Percentiles rank a stretch among this genome's conserved stretches.
These are phyloP conservation scores for Fraxinus anomala DNA, from an alignment of 257 asterid genomes.

Conservation along the genomic window DNA sequence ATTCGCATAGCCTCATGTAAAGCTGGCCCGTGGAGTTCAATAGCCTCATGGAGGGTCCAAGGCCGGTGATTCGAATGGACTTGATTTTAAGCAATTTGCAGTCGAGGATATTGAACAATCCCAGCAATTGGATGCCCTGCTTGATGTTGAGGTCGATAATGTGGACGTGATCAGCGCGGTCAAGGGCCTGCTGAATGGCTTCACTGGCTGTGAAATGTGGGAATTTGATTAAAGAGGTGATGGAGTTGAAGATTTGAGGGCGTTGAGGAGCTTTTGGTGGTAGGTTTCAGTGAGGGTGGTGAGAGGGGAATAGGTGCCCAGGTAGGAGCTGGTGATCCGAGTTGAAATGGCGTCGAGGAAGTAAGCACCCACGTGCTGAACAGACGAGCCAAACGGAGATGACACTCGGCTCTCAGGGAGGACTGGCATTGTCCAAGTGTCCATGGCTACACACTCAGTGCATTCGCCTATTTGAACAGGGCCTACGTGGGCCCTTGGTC, in stretches of 20 bases:
- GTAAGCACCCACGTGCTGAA: conserved; percentile 87
- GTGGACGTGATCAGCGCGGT: conserved; percentile 60
- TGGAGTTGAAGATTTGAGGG: conserved; percentile 53
- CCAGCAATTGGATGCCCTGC: conserved; percentile 98
- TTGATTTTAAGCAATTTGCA: conserved; percentile 58
- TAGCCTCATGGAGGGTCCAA: conserved; percentile 63
- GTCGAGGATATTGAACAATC: conserved; percentile 76
- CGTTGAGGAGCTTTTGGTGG: conserved; percentile 54
- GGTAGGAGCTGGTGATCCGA: conserved; percentile 61
- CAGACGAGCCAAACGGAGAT: conserved; percentile 88
- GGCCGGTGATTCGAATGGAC: conserved; percentile 65
- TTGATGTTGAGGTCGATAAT: conserved; percentile 67
- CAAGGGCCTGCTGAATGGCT: conserved; percentile 47
- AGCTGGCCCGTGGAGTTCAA: conserved; percentile 66
- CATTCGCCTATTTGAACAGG: conserved; percentile 28
- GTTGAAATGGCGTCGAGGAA: conserved; percentile 80
- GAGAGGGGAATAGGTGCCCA: conserved; percentile 63
- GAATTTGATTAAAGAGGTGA: conserved; percentile 75
- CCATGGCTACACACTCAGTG: conserved; percentile 80
- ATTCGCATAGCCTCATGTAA: conserved; percentile 50
- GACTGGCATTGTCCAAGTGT: conserved; percentile 65
- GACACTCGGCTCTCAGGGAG: conserved; percentile 78
- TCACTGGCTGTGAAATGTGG: conserved; percentile 93
- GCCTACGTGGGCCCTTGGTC: no score
- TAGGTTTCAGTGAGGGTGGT: conserved; percentile 39